Evolutionary conservation across 371 early-diverging fungal genomes (phyloP).

Genomic region (Mucor plumbeus): DNA sequence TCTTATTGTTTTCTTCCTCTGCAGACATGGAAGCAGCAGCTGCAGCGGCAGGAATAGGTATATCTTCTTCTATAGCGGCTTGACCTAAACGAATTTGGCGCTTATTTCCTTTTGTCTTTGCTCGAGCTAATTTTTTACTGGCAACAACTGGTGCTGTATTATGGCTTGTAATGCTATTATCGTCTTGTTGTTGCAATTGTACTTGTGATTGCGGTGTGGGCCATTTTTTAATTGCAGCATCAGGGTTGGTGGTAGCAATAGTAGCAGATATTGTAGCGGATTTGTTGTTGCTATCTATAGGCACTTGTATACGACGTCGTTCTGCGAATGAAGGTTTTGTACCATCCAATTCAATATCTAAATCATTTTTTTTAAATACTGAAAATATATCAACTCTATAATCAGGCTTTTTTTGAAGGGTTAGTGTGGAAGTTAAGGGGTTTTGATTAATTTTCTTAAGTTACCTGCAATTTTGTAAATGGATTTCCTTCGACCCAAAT

Average conservation of each 20-base stretch:
- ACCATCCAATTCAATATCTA: slow-evolving; percentile 63
- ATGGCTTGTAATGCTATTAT: neutral
- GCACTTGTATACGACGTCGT: slow-evolving; percentile 37
- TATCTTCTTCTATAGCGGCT: slow-evolving; percentile 16
- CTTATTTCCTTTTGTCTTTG: slow-evolving; percentile 41
- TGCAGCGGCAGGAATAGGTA: slow-evolving; percentile 16
- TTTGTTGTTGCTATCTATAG: slow-evolving; percentile 15
- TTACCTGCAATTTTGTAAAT: slow-evolving; percentile 60
- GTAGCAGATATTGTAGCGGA: slow-evolving; percentile 22
- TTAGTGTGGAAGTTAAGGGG: no score
- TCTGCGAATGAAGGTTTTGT: slow-evolving; percentile 59
- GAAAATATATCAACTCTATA: slow-evolving; percentile 64
- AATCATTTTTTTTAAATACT: slow-evolving; percentile 51
- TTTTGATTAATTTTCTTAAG: neutral
- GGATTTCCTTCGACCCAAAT: slow-evolving; percentile 70
- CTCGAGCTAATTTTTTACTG: slow-evolving; percentile 23
- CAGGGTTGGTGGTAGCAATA: neutral
- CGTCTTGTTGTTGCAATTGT: neutral
- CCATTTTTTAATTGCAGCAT: slow-evolving; percentile 10
- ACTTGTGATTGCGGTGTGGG: slow-evolving; percentile 11
- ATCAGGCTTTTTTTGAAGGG: slow-evolving; percentile 40
- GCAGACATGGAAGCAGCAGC: neutral
- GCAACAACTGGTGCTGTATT: neutral
- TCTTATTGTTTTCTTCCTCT: slow-evolving; percentile 27
- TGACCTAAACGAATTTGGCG: slow-evolving; percentile 43